phyloP scores from a whole-genome alignment of 2,329 filamentous ascomycete species.

The Fusarium musae region DNA sequence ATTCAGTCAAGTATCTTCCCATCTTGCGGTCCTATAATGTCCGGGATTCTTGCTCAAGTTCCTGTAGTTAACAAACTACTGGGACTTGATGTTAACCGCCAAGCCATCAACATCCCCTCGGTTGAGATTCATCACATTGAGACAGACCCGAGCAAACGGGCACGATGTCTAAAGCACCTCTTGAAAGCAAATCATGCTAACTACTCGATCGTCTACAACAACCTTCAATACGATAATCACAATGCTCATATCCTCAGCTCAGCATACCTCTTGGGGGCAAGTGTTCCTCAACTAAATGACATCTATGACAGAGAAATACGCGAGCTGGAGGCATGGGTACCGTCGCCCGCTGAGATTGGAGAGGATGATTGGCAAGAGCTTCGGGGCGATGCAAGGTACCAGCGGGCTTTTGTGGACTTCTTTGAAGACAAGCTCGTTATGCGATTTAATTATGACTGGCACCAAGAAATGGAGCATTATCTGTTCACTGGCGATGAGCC shows the following conservation, averaged over 20 bases:
- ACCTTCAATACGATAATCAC: constrained; percentile 83
- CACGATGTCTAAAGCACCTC: constrained; percentile 88
- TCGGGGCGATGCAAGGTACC: constrained; percentile 81
- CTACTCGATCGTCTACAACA: constrained; percentile 82
- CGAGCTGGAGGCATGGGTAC: constrained; percentile 80
- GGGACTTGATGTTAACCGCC: constrained; percentile 39
- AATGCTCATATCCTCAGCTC: constrained; percentile 83
- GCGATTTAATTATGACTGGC: constrained; percentile 84
- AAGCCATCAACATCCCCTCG: constrained; percentile 68
- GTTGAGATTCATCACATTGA: constrained; percentile 84
- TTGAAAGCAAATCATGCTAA: constrained; percentile 93
- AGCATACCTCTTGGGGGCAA: constrained; percentile 85
- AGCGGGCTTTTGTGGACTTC: constrained; percentile 92
- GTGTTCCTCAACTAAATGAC: constrained; percentile 75
- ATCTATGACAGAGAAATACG: constrained; percentile 84
- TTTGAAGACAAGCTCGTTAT: constrained; percentile 90
- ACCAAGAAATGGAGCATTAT: constrained; percentile 78
- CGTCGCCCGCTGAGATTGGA: constrained; percentile 86
- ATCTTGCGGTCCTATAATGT: constrained; percentile 42
- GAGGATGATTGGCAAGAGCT: constrained; percentile 88
- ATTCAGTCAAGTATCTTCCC: neutral
- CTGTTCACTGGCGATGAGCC: constrained; percentile 80
- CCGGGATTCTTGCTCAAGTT: constrained; percentile 50
- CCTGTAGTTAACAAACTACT: constrained; percentile 45
- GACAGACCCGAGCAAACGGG: constrained; percentile 79